Conservation (phyloP, 78 protist genomes). For the Neovahlkampfia damariscottae region DNA sequence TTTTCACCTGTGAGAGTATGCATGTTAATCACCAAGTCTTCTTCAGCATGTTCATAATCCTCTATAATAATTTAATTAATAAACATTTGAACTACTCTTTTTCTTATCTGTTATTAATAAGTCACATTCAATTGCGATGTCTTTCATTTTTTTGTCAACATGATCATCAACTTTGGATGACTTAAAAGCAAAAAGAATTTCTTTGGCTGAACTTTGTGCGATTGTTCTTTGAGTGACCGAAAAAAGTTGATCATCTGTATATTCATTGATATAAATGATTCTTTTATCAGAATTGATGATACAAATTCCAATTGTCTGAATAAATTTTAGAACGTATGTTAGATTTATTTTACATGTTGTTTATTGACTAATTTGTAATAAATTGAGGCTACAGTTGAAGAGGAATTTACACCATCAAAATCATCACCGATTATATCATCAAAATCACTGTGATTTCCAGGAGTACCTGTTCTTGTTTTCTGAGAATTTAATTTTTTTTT, state of each 20-base stretch:
- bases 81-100: not conserved
- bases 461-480: no score
- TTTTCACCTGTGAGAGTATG: no score
- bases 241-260: slow-evolving; percentile 45
- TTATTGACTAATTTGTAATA: not conserved
- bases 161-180: not conserved
- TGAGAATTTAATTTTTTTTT: no score
- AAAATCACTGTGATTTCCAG: no score
- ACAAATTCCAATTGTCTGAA: slow-evolving; percentile 23
- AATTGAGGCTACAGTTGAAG: no score
- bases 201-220: slow-evolving; percentile 44
- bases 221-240: slow-evolving; percentile 11
- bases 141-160: not conserved
- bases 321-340: not conserved
- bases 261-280: slow-evolving; percentile 13
- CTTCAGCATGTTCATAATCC: no score
- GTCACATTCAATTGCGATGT: slow-evolving; percentile 8
- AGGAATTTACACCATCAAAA: no score
- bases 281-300: not conserved
- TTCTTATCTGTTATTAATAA: slow-evolving; percentile 24
- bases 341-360: not conserved
- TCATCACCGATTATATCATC: no score
- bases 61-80: not conserved
- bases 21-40: no score
- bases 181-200: slow-evolving; percentile 18